Conservation (phyloP, 1,139 yeast genomes). For the Debaryomycetaceae sp. region DNA sequence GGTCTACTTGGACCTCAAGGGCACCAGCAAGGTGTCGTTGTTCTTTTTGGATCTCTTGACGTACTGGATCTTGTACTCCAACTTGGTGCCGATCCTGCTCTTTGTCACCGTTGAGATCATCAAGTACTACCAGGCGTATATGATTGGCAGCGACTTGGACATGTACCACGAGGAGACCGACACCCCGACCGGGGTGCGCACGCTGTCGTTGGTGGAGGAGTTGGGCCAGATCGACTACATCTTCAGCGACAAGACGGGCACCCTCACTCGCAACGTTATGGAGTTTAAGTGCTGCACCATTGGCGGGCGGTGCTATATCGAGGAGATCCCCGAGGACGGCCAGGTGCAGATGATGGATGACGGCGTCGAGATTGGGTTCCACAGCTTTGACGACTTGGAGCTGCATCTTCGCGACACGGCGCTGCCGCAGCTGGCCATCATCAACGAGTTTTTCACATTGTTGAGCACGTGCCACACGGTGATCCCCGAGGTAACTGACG, state of each 20-base stretch:
- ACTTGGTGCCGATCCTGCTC: slow-evolving; percentile 89
- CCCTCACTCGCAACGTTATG: slow-evolving; percentile 92
- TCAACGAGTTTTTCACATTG: slow-evolving; percentile 78
- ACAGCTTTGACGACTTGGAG: slow-evolving; percentile 64
- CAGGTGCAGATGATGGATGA: slow-evolving; percentile 62
- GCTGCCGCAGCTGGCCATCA: slow-evolving; percentile 54
- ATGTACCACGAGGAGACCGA: slow-evolving; percentile 84
- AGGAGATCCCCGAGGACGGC: slow-evolving; percentile 87
- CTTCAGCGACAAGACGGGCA: slow-evolving; percentile 95
- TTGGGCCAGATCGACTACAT: slow-evolving; percentile 94
- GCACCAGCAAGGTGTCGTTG: slow-evolving; percentile 61
- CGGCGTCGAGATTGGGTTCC: slow-evolving; percentile 78
- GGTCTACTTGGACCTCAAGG: slow-evolving; percentile 64
- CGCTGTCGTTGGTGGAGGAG: slow-evolving; percentile 93
- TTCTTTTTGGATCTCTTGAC: slow-evolving; percentile 88
- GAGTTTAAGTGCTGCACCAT: slow-evolving; percentile 93
- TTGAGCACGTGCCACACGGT: slow-evolving; percentile 96
- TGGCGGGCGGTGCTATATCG: slow-evolving; percentile 88
- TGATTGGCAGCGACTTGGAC: slow-evolving; percentile 92
- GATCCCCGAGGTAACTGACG: slow-evolving; percentile 77
- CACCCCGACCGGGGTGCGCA: slow-evolving; percentile 92
- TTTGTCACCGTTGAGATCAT: slow-evolving; percentile 95
- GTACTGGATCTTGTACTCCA: slow-evolving; percentile 93
- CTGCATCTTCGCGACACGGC: slow-evolving; percentile 41
- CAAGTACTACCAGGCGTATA: slow-evolving; percentile 89